Base-by-base conservation (phyloP, 2,329 filamentous ascomycete genomes). In the Emmonsia crescens region DNA sequence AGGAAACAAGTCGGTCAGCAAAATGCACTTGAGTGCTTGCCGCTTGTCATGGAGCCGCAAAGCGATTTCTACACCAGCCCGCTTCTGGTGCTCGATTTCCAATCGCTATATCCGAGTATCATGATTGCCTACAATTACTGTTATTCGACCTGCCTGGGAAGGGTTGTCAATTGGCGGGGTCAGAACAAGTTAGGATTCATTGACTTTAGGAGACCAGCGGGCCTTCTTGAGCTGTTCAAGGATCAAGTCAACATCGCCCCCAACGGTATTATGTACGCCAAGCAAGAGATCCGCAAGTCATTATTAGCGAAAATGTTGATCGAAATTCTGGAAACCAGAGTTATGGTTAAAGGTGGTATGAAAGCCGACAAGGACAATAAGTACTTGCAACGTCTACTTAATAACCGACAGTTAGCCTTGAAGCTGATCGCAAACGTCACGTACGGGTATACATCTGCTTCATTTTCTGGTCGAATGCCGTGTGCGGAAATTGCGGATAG, bases 81-180 rank as follows among this genome's bases (percentile, higher is more conserved):
- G 0, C 73, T 99, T 0, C 72, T 99, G 3, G 94, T 99, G 0
- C 80, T 99, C 6, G 94, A 99, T 74, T 99, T 99, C 65, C 93
- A 97, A 71, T 96, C 91, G 63, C 77, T 99, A 56, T 99, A 99
- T 67, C 94, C 94, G 0, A 96, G 92, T 74, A 87, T 97, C 63
- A 96, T 99, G 91, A 97, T 99, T 71, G 94, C 94, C 0, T 97
- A 99, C 78, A 99, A 99, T 70, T 94, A 96, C 72, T 99, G 94
- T 77, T 99, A 99, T 72, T 97, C 94, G 0, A 99, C 94, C 0
- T 99, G 92, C 68, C 80, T 97, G 0, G 94, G 94, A 0, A 85
- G 94, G 36, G 86, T 96, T 46, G 84, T 86, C 33, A 85, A 86
- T 67, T 96, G 93, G 93, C 85, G 91, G n/a, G 92, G 91, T 2